A percentile compares a stretch with the other conserved stretches of the same genome.
Conservation (phyloP, 345 rosid species). For the Schrenkiella parvula region DNA sequence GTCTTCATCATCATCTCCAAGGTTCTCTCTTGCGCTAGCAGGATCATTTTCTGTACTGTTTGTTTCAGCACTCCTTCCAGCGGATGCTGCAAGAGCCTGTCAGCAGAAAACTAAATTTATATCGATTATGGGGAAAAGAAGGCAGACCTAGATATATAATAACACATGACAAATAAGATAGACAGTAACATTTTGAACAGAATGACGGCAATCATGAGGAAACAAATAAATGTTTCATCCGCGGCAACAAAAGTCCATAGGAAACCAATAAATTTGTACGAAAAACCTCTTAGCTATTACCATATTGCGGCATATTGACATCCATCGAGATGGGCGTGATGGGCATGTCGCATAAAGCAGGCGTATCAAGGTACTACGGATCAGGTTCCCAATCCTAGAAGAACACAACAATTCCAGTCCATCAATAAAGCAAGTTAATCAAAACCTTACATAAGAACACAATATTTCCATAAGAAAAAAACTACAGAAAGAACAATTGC, state of each 20-base stretch:
- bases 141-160: background rate
- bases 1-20: constrained; percentile 83
- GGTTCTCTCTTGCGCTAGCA: constrained; percentile 35
- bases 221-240: background rate
- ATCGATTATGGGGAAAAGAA: background rate
- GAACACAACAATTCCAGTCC: constrained; percentile 9
- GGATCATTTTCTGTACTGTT: constrained; percentile 43
- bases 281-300: constrained; percentile 36
- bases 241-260: constrained; percentile 1
- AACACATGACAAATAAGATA: background rate
- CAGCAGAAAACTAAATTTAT: background rate
- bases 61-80: constrained; percentile 54
- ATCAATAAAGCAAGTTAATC: constrained; percentile 18
- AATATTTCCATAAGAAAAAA: constrained; percentile 1
- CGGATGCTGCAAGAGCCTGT: constrained; percentile 75
- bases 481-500: constrained; percentile 34
- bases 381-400: constrained; percentile 83
- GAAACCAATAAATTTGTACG: background rate
- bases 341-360: constrained; percentile 85
- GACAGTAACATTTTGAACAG: constrained; percentile 4
- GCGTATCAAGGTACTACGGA: constrained; percentile 70
- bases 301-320: constrained; percentile 75
- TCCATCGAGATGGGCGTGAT: constrained; percentile 83
- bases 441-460: constrained; percentile 1
- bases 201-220: constrained; percentile 3